phyloP scores from a whole-genome alignment of 495 filamentous ascomycete species.

The Pyrenula massariospora region DNA sequence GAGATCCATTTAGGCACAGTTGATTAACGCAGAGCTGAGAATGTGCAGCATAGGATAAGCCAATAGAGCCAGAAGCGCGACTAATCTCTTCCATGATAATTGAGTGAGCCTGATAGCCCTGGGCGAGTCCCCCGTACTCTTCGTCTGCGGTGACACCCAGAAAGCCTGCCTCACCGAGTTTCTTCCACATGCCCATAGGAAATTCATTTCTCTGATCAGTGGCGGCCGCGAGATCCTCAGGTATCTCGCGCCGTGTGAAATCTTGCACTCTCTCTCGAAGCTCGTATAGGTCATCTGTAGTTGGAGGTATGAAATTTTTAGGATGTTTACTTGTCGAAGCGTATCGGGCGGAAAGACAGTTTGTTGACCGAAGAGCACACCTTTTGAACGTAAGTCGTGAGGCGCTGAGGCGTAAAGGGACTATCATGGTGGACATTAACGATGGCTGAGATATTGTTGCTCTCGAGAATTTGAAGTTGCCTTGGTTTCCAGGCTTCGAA shows the following conservation, averaged over 20 bases:
- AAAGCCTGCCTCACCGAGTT: conserved; percentile 81
- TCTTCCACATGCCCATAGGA: conserved; percentile 83
- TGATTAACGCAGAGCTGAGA: conserved; percentile 97
- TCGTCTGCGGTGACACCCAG: conserved; percentile 92
- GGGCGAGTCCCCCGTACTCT: conserved; percentile 76
- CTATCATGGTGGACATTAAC: not conserved
- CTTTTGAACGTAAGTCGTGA: not conserved
- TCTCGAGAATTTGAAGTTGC: not conserved
- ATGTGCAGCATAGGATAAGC: conserved; percentile 87
- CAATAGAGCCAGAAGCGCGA: conserved; percentile 67
- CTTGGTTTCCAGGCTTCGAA: not conserved
- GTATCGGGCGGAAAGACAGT: not conserved
- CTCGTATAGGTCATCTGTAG: conserved; percentile 64
- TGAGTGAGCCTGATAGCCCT: conserved; percentile 97
- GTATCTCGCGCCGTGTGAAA: conserved; percentile 60
- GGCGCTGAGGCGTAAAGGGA: not conserved
- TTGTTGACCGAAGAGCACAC: not conserved
- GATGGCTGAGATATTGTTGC: no score
- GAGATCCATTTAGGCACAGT: conserved; percentile 76
- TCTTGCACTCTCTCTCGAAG: conserved; percentile 86
- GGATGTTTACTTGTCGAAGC: conserved; percentile 54
- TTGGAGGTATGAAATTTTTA: conserved; percentile 65
- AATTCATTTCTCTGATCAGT: conserved; percentile 86
- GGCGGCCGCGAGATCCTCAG: conserved; percentile 66
- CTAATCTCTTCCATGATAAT: conserved; percentile 88